A percentile compares a stretch with the other conserved stretches of the same genome.
Conservation (phyloP, 306 rosid genomes). For the Vicia faba region DNA sequence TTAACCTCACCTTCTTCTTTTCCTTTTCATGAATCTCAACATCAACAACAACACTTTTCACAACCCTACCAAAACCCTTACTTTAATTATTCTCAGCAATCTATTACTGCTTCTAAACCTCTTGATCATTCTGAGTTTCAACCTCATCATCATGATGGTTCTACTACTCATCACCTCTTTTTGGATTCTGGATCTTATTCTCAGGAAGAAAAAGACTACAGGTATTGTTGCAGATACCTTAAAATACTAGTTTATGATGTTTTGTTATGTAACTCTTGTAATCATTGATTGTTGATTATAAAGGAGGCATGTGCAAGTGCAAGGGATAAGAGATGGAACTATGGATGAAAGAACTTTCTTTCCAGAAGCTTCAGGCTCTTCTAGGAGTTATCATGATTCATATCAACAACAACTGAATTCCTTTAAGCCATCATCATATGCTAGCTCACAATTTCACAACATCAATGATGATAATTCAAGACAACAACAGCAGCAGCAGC, state of each 20-base stretch:
- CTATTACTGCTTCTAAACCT: conserved; percentile 55
- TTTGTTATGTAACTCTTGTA: neutral
- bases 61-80: conserved; percentile 61
- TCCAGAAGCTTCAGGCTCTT: conserved; percentile 70
- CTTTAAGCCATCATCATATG: conserved; percentile 50
- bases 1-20: conserved; percentile 49
- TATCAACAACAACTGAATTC: conserved; percentile 64
- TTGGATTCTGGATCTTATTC: conserved; percentile 63
- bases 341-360: conserved; percentile 82
- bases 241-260: neutral
- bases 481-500: conserved; percentile 49
- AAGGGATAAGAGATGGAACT: conserved; percentile 64
- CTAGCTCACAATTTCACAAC: conserved; percentile 57
- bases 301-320: conserved; percentile 58
- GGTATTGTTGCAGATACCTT: conserved; percentile 19
- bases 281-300: conserved; percentile 24
- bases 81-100: conserved; percentile 42
- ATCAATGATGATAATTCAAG: conserved; percentile 41
- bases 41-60: conserved; percentile 32
- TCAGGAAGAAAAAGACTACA: conserved; percentile 64
- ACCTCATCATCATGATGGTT: conserved; percentile 37
- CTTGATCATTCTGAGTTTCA: conserved; percentile 50
- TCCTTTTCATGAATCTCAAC: conserved; percentile 23
- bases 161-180: conserved; percentile 60
- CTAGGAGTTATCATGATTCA: conserved; percentile 56